Evolutionary conservation across 805 yeast genomes (phyloP), one percentile per base, ranked within the genome.

Genomic region (Schwanniomyces sp.): DNA sequence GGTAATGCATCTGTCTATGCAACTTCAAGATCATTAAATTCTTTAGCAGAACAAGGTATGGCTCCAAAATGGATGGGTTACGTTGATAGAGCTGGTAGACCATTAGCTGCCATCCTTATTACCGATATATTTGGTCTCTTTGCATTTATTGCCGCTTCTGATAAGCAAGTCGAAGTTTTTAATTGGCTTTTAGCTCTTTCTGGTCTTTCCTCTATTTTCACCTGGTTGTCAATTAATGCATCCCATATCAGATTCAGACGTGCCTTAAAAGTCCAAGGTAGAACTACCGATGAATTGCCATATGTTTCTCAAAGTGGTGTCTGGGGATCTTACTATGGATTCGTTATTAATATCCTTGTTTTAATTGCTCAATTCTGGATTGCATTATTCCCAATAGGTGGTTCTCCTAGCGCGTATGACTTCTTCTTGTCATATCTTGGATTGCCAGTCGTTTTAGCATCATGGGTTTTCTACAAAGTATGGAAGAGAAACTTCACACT

Each of bases 361-460:
- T 57, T 83, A 25, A 63, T 77, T 45, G 85, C 83, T 2, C 87
- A 83, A 60, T 81, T 84, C 62, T 84, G 86, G 84, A 78, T 84
- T 42, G 85, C 87, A 9, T 62, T 82, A 43, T 82, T 73, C 59
- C 87, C 89, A 42, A 64, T 84, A 44, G 82, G 78, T n/a, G 57
- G 45, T 4, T 50, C 57, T 11, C 65, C 72, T 38, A 61, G 45
- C 48, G 72, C 72, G 8, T 54, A 61, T 30, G 58, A 52, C 41
- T 68, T 68, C 54, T 68, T 68, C 54, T 50, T 59, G 40, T 50
- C 64, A 4, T 67, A 67, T 47, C 58, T 68, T 49, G 71, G 72
- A 17, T 58, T 68, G 41, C 72, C 72, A 16, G 64, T 67, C 5
- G 48, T 63, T 32, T 17, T 68, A 16, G 50, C 54, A 3, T 56